A percentile compares a stretch with the other conserved stretches of the same genome.
phyloP scores from a whole-genome alignment of 306 rosid species.

The Gleditsia sinensis region DNA sequence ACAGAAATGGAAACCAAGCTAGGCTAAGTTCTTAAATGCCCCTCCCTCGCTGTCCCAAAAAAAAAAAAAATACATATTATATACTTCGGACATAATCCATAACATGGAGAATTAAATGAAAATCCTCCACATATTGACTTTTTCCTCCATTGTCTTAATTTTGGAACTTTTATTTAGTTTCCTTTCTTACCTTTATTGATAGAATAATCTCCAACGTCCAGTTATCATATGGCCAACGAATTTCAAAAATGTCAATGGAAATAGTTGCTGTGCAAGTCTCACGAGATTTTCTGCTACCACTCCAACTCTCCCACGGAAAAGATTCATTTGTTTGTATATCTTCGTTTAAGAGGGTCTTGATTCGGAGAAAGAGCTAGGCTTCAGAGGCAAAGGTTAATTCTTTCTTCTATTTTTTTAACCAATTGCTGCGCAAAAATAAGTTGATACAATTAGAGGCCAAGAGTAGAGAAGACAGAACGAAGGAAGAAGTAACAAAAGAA shows the following conservation, averaged over 20 bases:
- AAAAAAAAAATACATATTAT: neutral
- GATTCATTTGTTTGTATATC: neutral
- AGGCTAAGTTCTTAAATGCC: constrained; percentile 14
- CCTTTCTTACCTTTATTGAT: too few relatives aligned
- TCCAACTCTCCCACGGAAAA: neutral
- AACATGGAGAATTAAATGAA: neutral
- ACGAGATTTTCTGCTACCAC: neutral
- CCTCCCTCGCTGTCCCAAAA: neutral
- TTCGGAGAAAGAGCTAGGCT: neutral
- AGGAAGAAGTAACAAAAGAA: too few relatives aligned
- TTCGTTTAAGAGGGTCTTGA: neutral
- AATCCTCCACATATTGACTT: neutral
- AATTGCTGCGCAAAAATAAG: too few relatives aligned
- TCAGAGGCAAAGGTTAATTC: too few relatives aligned
- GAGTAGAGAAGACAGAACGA: too few relatives aligned
- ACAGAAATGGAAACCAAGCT: constrained; percentile 31
- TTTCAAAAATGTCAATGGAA: too few relatives aligned
- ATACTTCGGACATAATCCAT: neutral
- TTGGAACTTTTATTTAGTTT: neutral
- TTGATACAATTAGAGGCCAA: too few relatives aligned
- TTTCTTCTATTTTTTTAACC: too few relatives aligned
- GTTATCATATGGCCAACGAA: too few relatives aligned
- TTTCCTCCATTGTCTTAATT: neutral
- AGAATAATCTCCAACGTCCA: too few relatives aligned
- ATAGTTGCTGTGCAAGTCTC: too few relatives aligned